These are phyloP conservation scores for Pythium angustatum DNA, from an alignment of 352 stramenopile species.

Conservation along the genomic window DNA sequence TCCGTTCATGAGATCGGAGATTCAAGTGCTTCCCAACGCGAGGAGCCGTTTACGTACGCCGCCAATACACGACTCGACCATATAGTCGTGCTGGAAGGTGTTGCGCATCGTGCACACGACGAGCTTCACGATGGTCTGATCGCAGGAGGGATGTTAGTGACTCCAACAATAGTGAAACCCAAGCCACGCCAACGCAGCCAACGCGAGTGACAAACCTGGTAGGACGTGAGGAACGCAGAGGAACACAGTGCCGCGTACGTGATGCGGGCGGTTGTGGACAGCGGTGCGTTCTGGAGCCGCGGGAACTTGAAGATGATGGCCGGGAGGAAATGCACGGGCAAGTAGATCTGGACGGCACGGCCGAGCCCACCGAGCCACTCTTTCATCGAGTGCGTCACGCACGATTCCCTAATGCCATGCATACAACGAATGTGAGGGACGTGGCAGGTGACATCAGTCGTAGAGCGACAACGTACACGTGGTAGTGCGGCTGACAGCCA, in stretches of 20 bases:
- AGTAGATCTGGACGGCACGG: slow-evolving; percentile 76
- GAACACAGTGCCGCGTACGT: slow-evolving; percentile 74
- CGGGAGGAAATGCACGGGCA: slow-evolving; percentile 78
- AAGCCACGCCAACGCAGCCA: no score
- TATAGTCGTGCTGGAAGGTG: slow-evolving; percentile 64
- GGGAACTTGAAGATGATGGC: slow-evolving; percentile 76
- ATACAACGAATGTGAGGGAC: background rate
- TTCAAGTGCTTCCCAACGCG: no score
- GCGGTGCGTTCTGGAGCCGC: slow-evolving; percentile 49
- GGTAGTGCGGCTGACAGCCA: slow-evolving; percentile 82
- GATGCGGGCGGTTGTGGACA: slow-evolving; percentile 49
- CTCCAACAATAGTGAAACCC: background rate
- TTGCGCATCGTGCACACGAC: slow-evolving; percentile 75
- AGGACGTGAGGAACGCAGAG: slow-evolving; percentile 80
- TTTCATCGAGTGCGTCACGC: slow-evolving; percentile 70
- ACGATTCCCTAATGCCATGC: slow-evolving; percentile 80
- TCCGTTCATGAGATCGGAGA: no score
- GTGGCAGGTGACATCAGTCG: background rate
- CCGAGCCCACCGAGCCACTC: slow-evolving; percentile 73
- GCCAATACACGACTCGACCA: slow-evolving; percentile 42
- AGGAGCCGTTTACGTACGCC: no score
- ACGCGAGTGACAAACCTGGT: slow-evolving; percentile 63
- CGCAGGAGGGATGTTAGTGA: slow-evolving; percentile 2
- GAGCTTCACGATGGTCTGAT: slow-evolving; percentile 69
- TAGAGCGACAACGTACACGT: slow-evolving; percentile 50